Percentiles rank a stretch among this genome's conserved stretches.
These are phyloP conservation scores for Backusella tuberculispora DNA, from an alignment of 192 early-diverging fungal species.

Conservation along the genomic window DNA sequence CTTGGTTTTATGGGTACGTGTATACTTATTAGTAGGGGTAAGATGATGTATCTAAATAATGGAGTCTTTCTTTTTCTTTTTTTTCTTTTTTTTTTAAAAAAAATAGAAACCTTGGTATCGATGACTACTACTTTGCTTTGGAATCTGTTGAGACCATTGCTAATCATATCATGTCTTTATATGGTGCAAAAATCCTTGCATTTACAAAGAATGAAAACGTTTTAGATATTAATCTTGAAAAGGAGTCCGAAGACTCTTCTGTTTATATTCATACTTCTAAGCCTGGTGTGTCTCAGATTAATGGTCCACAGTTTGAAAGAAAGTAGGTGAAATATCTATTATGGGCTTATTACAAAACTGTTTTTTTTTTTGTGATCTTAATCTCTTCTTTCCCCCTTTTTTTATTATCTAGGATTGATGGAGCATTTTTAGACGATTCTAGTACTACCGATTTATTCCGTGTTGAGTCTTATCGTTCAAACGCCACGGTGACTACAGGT, in stretches of 20 bases:
- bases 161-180: conserved; percentile 93
- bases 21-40: conserved; percentile 64
- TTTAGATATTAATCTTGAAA: conserved; percentile 85
- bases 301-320: conserved; percentile 85
- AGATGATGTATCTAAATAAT: background rate
- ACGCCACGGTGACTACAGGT: conserved; percentile 85
- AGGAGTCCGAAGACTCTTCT: conserved; percentile 88
- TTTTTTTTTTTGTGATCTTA: background rate
- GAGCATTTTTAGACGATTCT: conserved; percentile 84
- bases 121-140: conserved; percentile 97
- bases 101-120: conserved; percentile 90
- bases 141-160: conserved; percentile 91
- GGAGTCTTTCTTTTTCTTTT: too few relatives aligned
- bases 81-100: background rate
- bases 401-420: conserved; percentile 72
- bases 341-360: background rate
- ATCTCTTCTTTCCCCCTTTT: background rate
- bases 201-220: conserved; percentile 84
- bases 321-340: conserved; percentile 42
- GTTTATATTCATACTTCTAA: conserved; percentile 96
- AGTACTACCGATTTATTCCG: conserved; percentile 76
- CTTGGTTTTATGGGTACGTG: conserved; percentile 70
- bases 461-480: conserved; percentile 95
- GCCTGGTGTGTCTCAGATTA: conserved; percentile 87
- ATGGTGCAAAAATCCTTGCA: conserved; percentile 92